phyloP scores from a whole-genome alignment of 1,284 basidiomycete species.

The Apiotrichum brassicae region DNA sequence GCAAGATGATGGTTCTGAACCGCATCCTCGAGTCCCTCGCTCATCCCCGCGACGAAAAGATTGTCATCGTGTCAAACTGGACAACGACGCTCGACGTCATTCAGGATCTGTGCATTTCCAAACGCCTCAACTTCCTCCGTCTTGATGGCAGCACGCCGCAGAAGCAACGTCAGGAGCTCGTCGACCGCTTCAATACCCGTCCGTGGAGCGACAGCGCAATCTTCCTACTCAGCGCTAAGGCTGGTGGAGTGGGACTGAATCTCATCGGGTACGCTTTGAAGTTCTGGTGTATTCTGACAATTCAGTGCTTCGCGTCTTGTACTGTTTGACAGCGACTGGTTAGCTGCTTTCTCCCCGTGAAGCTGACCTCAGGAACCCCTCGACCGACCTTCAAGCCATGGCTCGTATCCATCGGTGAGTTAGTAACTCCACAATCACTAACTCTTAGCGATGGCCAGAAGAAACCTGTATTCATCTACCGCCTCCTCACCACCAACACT shows the following conservation, averaged over 20 bases:
- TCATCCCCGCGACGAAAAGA: constrained; percentile 79
- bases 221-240: constrained; percentile 90
- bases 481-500: constrained; percentile 61
- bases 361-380: constrained; percentile 37
- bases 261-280: constrained; percentile 55
- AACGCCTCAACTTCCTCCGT: constrained; percentile 70
- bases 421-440: constrained; percentile 15
- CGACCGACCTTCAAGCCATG: constrained; percentile 87
- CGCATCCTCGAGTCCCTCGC: constrained; percentile 61
- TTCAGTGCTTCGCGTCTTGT: constrained; percentile 72
- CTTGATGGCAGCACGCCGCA: constrained; percentile 82
- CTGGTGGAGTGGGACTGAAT: constrained; percentile 92
- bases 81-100: constrained; percentile 88
- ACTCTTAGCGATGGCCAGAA: constrained; percentile 81
- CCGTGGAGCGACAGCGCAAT: constrained; percentile 52
- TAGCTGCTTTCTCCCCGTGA: constrained; percentile 6
- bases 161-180: constrained; percentile 62
- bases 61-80: constrained; percentile 83
- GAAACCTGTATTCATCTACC: constrained; percentile 85
- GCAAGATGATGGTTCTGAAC: constrained; percentile 73
- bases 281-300: neutral
- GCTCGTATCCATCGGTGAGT: constrained; percentile 84
- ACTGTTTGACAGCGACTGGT: constrained; percentile 84
- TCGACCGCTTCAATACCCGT: constrained; percentile 41
- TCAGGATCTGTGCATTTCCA: constrained; percentile 73